phyloP scores from a whole-genome alignment of 495 filamentous ascomycete species.

The Aspergillus panamensis region DNA sequence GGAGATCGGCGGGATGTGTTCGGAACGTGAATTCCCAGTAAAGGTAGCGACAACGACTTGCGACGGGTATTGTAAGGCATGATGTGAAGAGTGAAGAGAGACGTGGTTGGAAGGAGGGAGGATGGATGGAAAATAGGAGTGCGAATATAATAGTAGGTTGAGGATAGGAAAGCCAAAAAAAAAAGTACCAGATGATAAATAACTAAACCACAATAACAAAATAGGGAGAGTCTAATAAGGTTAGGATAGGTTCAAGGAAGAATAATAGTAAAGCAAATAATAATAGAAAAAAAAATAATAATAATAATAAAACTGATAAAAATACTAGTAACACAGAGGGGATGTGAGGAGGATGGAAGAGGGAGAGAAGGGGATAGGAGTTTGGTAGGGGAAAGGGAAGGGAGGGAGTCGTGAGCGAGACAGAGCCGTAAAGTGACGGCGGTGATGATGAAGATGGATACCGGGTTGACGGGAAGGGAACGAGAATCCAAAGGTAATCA shows the following conservation, averaged over 20 bases:
- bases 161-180: neutral
- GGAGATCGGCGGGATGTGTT: slow-evolving; percentile 70
- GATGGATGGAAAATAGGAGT: slow-evolving; percentile 18
- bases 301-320: slow-evolving; percentile 9
- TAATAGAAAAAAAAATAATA: slow-evolving; percentile 14
- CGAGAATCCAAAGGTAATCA: slow-evolving; percentile 24
- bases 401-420: slow-evolving; percentile 9
- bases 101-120: slow-evolving; percentile 1
- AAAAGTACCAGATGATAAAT: slow-evolving; percentile 7
- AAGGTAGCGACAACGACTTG: slow-evolving; percentile 91
- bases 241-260: slow-evolving; percentile 2
- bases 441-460: slow-evolving; percentile 14
- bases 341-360: slow-evolving; percentile 3
- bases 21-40: slow-evolving; percentile 88
- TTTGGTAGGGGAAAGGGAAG: slow-evolving; percentile 16
- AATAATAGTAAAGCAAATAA: slow-evolving; percentile 18
- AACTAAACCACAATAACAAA: slow-evolving; percentile 10
- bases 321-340: slow-evolving; percentile 19
- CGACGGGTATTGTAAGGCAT: slow-evolving; percentile 99
- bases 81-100: slow-evolving; percentile 23
- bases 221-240: slow-evolving; percentile 8
- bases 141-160: slow-evolving; percentile 16
- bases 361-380: slow-evolving; percentile 9
- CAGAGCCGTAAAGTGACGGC: slow-evolving; percentile 6
- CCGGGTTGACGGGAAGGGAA: slow-evolving; percentile 10